A percentile compares a stretch with the other conserved stretches of the same genome.
phyloP scores from a whole-genome alignment of 768 basidiomycete species.

The Candolleomyces aberdarensis region DNA sequence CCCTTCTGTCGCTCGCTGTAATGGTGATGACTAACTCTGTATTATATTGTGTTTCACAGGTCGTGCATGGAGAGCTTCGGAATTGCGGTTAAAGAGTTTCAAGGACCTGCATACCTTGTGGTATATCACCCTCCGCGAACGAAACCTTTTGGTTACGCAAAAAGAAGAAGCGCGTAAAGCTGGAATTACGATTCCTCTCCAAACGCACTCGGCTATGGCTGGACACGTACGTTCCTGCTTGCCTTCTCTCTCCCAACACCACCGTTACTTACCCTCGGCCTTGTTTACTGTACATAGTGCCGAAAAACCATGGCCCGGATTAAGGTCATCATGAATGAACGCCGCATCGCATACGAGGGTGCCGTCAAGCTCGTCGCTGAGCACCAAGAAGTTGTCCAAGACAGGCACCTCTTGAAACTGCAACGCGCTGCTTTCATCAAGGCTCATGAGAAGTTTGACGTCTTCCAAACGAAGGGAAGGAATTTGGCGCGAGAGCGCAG shows the following conservation, averaged over 20 bases:
- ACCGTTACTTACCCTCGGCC: too few relatives aligned
- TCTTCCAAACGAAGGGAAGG: conserved; percentile 2
- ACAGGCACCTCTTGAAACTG: conserved; percentile 13
- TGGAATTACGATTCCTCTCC: conserved; percentile 36
- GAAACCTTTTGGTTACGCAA: conserved; percentile 89
- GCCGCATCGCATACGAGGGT: conserved; percentile 78
- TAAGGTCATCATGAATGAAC: conserved; percentile 89
- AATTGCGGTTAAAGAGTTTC: conserved; percentile 89
- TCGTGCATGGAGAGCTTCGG: conserved; percentile 81
- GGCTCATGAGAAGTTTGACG: background rate
- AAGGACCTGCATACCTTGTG: conserved; percentile 91
- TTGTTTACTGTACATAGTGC: too few relatives aligned
- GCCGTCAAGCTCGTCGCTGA: conserved; percentile 46
- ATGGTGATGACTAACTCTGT: too few relatives aligned
- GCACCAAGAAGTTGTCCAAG: conserved; percentile 26
- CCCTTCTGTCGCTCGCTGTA: background rate
- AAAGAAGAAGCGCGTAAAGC: conserved; percentile 70
- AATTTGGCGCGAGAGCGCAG: background rate
- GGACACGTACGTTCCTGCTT: conserved; percentile 38
- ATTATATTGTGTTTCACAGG: conserved; percentile 44
- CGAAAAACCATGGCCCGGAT: conserved; percentile 97
- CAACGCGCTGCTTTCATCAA: conserved; percentile 4
- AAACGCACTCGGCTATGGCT: conserved; percentile 34
- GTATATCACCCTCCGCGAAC: conserved; percentile 87
- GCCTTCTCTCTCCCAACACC: background rate